Conservation (phyloP, 1,284 basidiomycete genomes). For the Porodaedalea pini region DNA sequence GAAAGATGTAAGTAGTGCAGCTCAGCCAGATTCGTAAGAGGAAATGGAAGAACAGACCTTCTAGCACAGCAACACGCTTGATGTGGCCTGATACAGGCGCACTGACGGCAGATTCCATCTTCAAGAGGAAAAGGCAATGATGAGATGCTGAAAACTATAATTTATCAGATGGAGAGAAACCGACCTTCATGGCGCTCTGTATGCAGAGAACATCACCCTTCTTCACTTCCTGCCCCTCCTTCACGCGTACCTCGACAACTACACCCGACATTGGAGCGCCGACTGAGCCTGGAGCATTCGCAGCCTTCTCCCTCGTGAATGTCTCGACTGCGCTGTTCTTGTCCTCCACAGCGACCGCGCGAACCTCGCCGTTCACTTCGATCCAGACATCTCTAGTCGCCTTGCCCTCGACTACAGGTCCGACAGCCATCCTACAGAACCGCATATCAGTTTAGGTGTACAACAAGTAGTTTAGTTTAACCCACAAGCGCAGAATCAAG, state of each 20-base stretch:
- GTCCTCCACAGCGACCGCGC: conserved; percentile 93
- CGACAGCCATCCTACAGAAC: conserved; percentile 71
- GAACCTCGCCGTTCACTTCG: conserved; percentile 95
- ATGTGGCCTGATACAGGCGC: conserved; percentile 94
- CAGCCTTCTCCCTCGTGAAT: conserved; percentile 90
- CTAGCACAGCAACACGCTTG: conserved; percentile 85
- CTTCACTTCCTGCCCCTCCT: conserved; percentile 96
- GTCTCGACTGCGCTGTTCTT: conserved; percentile 95
- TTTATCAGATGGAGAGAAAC: conserved; percentile 25
- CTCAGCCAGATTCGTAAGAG: conserved; percentile 11
- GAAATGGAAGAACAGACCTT: conserved; percentile 48
- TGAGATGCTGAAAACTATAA: conserved; percentile 12
- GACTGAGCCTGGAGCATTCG: conserved; percentile 89
- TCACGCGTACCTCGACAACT: conserved; percentile 95
- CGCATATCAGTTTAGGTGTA: background rate
- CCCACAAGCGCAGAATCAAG: conserved; percentile 82
- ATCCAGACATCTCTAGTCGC: conserved; percentile 98
- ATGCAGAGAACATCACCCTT: conserved; percentile 94
- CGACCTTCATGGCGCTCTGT: conserved; percentile 87
- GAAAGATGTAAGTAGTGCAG: conserved; percentile 14
- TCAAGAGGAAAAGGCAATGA: conserved; percentile 25
- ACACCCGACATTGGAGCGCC: conserved; percentile 98
- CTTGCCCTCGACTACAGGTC: conserved; percentile 86
- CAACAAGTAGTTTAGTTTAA: background rate
- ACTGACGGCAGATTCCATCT: conserved; percentile 97